Evolutionary conservation across 164 flowering plant genomes (phyloP), one percentile per base, ranked within the genome.

Genomic region (Piper betle): DNA sequence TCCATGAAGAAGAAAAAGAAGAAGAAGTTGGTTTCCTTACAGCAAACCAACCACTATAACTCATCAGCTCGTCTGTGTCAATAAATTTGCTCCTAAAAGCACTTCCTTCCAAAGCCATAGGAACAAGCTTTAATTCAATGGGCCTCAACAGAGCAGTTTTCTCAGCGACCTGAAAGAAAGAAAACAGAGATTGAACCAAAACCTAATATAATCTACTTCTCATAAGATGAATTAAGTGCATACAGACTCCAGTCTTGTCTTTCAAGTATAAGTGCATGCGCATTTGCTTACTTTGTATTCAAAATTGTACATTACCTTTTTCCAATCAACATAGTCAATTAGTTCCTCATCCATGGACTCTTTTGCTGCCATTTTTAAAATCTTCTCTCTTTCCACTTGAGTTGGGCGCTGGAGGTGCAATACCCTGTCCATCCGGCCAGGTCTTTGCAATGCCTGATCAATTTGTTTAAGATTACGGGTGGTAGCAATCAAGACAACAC

Each of bases 401-500:
- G 96, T 87, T 59, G 85, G 98, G 50, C 72, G 74, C 61, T 88
- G 91, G 65, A 92, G 96, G 75, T 83, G 81, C 80, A 92, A 87
- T 62, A 89, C 77, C 75, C 96, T 84, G 74, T 92, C 98, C 98
- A 92, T 92, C 56, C 98, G 81, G 60, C 96, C 98, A 65, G 96
- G 98, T 59, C 96, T 83, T 76, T 59, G 79, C 58, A 92, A 74
- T n/a, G 98, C 98, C 73, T 75, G 78, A 68, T 89, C 96, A 77
- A 92, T 82, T 78, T 84, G 84, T 62, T 79, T 82, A 46, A 89
- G 79, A 74, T 82, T 85, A 72, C 84, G 77, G 17, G 96, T 86
- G 40, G 98, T 92, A 61, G 98, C 96, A 88, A 92, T 87, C 75
- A 92, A 73, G 65, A 92, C 95, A 69, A 92, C 98, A 60, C 98